Percentiles rank a stretch among this genome's conserved stretches.
Evolutionary conservation across 139 green algal genomes (phyloP).

Genomic region (Chlamydomonas schloesseri): DNA sequence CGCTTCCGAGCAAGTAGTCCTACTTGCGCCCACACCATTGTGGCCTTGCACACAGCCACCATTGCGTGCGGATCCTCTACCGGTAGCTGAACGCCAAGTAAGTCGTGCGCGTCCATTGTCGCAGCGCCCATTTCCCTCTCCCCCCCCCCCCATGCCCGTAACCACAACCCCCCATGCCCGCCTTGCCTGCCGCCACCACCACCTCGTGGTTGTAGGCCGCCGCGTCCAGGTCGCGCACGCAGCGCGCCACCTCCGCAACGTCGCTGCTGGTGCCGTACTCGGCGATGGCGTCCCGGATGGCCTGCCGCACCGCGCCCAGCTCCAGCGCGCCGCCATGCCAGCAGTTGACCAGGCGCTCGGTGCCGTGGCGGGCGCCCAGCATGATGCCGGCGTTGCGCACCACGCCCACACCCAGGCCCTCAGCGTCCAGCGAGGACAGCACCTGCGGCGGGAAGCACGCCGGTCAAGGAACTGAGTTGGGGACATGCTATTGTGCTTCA

Average conservation of each 20-base stretch:
- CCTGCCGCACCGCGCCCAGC: constrained; percentile 64
- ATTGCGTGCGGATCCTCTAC: too few relatives aligned
- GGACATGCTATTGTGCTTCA: too few relatives aligned
- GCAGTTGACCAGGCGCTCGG: constrained; percentile 83
- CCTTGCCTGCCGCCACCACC: constrained; percentile 73
- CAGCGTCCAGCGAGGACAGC: constrained; percentile 70
- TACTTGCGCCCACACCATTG: too few relatives aligned
- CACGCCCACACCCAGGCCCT: constrained; percentile 69
- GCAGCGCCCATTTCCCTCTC: too few relatives aligned
- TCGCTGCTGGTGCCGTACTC: constrained; percentile 60
- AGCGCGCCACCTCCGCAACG: constrained; percentile 67
- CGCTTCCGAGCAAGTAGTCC: too few relatives aligned
- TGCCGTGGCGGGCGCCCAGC: constrained; percentile 81
- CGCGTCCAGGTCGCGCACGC: constrained; percentile 75
- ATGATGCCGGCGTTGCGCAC: constrained; percentile 61
- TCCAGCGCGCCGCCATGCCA: constrained; percentile 79
- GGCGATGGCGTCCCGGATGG: constrained; percentile 22
- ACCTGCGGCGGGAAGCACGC: constrained; percentile 45
- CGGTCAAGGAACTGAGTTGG: too few relatives aligned
- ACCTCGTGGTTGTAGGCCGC: constrained; percentile 89
- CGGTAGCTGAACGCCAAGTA: too few relatives aligned
- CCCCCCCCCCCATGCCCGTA: too few relatives aligned
- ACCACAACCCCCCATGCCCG: too few relatives aligned
- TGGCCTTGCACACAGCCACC: too few relatives aligned
- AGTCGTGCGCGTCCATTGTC: too few relatives aligned